A percentile compares a stretch with the other conserved stretches of the same genome.
These are phyloP conservation scores for Penicillium cosmopolitanum DNA, from an alignment of 495 filamentous ascomycete genomes.

Conservation along the genomic window DNA sequence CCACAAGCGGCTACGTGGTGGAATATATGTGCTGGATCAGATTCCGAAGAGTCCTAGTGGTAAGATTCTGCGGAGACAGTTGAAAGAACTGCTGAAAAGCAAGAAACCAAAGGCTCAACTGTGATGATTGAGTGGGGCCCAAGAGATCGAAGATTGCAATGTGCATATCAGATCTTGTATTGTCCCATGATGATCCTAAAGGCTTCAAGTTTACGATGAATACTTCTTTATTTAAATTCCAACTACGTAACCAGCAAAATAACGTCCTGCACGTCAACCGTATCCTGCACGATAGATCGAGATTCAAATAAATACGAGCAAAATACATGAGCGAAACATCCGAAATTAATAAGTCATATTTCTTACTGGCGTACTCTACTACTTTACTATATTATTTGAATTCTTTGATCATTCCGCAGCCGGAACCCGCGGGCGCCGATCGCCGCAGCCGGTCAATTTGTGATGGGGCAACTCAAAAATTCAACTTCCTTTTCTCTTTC, in stretches of 20 bases:
- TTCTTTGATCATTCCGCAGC: not conserved
- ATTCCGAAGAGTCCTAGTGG: slow-evolving; percentile 79
- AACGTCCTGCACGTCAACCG: too few relatives aligned
- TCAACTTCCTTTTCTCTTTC: too few relatives aligned
- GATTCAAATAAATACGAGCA: too few relatives aligned
- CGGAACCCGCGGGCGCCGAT: slow-evolving; percentile 29
- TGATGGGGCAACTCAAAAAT: too few relatives aligned
- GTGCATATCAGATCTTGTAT: not conserved
- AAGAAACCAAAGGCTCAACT: slow-evolving; percentile 21
- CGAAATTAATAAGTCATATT: too few relatives aligned
- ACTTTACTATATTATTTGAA: too few relatives aligned
- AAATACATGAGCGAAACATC: too few relatives aligned
- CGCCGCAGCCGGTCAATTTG: not conserved
- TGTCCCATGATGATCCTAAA: not conserved
- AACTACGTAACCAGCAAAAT: not conserved
- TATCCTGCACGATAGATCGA: too few relatives aligned
- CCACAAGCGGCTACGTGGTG: slow-evolving; percentile 75
- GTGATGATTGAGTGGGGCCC: slow-evolving; percentile 12
- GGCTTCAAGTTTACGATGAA: too few relatives aligned
- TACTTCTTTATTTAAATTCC: not conserved
- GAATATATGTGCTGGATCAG: slow-evolving; percentile 70
- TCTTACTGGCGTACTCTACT: too few relatives aligned
- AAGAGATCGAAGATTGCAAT: not conserved
- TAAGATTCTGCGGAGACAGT: slow-evolving; percentile 74
- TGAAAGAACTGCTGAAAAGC: slow-evolving; percentile 43